Base-by-base conservation (phyloP, 2,329 filamentous ascomycete genomes). In the Colletotrichum horii region DNA sequence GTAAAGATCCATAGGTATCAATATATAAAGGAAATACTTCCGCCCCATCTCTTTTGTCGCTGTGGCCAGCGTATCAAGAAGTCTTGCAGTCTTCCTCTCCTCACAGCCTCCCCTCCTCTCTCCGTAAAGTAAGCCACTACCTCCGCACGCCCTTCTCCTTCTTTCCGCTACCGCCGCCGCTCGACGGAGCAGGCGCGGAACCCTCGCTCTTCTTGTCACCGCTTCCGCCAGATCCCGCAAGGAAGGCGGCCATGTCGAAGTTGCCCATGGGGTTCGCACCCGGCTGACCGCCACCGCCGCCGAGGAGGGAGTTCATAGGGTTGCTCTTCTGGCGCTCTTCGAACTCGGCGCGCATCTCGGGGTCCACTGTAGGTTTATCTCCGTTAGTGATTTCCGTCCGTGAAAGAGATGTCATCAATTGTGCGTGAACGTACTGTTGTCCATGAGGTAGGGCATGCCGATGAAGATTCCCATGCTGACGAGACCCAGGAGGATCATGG, bases 401-500 rank as follows among this genome's bases (percentile, higher is more conserved):
- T 26, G 12, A 15, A 38, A 30, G 22, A 34, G 9, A 28, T 30
- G 32, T 8, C 60, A 36, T 52, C 43, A 52, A 52, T 24, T 22
- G 64, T 26, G 28, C 62, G 48, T 34, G 26, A 61, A 26, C 95
- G 77, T 91, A 98, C 96, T 98, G 83, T 97, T 98, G 67, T 98
- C 96, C 87, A 98, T 93, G 71, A 99, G 85, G 85, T 98, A 97
- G 16, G 97, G 97, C 94, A 98, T 95, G 79, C 96, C 96, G 80
- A 98, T 90, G 77, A 98, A 96, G 78, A 98, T 88, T 7, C 87
- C 93, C 88, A 98, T 92, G 77, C 93, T 95, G 52, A 97, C 92
- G 38, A 98, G 85, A 6, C 94, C 96, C 88, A 99, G 94, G 76
- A 99, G 90, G 78, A 98, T 98, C 96, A 98, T 98, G 5, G 97